Evolutionary conservation across 2,329 filamentous ascomycete genomes (phyloP), one percentile per base, ranked within the genome.

Genomic region (Ophiostoma triangulosporum): DNA sequence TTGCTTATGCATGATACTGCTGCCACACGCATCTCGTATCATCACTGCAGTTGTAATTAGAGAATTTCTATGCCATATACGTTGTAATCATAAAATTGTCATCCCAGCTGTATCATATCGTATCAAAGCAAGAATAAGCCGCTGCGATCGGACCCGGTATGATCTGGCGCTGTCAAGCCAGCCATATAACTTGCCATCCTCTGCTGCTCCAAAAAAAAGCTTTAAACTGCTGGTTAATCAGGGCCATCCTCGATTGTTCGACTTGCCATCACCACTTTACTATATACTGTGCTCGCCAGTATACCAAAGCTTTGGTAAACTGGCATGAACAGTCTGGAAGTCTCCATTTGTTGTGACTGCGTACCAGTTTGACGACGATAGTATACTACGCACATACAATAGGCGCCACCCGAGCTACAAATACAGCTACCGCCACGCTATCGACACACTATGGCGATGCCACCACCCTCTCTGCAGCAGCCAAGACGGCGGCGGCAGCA

Each of bases 231-330:
- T n/a, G n/a, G n/a, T n/a, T n/a, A n/a, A n/a, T n/a, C n/a, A 31
- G 29, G 12, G 12, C 12, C 29, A 31, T 11, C 29, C 6, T 31
- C 12, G 29, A 31, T 31, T 11, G 7, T 31, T 11, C 29, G 1
- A 7, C 7, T 11, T 8, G 7, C 29, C 29, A 31, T 31, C 29
- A 31, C 29, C 11, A 38, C 17, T 20, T 36, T 20, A 22, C 20
- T 24, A 24, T 14, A 22, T 24, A 7, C 9, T 12, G n/a, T n/a
- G n/a, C n/a, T n/a, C n/a, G n/a, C n/a, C n/a, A n/a, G n/a, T n/a
- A n/a, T n/a, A n/a, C 77, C 0, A 4, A 24, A 0, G 27, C 60
- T 0, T 73, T 77, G 31, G 60, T 60, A 0, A 48, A 58, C 1
- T 82, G 78, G 78, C 66, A 77, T 15, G 72, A 80, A n/a, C n/a